Evolutionary conservation across 2,329 filamentous ascomycete species (phyloP).

Genomic region (Aspergillus candidus): DNA sequence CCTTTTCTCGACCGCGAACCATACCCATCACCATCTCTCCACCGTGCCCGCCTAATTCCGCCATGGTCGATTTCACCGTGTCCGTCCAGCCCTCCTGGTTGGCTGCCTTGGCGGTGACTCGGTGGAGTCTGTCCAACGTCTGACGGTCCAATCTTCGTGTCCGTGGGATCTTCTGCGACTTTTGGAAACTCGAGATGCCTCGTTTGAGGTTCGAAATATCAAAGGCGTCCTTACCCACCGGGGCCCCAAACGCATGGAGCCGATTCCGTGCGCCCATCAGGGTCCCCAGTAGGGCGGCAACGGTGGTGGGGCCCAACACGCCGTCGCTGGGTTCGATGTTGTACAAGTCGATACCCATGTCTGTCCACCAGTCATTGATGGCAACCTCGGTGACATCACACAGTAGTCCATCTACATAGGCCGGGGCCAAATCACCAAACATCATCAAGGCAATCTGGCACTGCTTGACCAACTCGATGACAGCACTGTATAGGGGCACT

Average conservation of each 20-base stretch:
- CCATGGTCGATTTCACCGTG: constrained; percentile 91
- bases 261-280: constrained; percentile 86
- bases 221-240: constrained; percentile 85
- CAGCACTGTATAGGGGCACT: constrained; percentile 68
- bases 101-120: constrained; percentile 81
- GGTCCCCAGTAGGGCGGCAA: constrained; percentile 79
- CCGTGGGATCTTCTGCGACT: constrained; percentile 71
- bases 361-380: constrained; percentile 92
- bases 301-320: constrained; percentile 84
- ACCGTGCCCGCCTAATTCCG: constrained; percentile 86
- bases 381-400: constrained; percentile 91
- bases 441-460: constrained; percentile 84
- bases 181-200: constrained; percentile 83
- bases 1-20: constrained; percentile 79
- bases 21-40: constrained; percentile 95
- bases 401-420: constrained; percentile 85
- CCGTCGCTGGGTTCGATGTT: constrained; percentile 90
- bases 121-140: constrained; percentile 75
- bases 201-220: constrained; percentile 76
- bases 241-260: constrained; percentile 74
- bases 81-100: constrained; percentile 84
- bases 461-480: constrained; percentile 81
- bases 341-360: constrained; percentile 86
- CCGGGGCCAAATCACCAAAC: constrained; percentile 79
- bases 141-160: constrained; percentile 75